Conservation (phyloP, 2,329 filamentous ascomycete genomes). For the Penicillium sp. region DNA sequence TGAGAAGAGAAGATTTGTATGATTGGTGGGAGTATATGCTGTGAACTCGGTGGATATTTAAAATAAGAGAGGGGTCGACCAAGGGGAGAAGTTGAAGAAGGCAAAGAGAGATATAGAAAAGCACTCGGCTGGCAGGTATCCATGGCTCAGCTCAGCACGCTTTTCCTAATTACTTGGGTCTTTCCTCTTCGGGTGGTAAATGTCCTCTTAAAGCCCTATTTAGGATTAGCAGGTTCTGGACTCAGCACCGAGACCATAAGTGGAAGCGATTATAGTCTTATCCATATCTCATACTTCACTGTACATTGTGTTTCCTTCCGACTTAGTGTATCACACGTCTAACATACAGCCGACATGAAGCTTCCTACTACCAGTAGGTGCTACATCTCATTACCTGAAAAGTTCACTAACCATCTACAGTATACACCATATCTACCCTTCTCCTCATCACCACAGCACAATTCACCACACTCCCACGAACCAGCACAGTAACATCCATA, state of each 20-base stretch:
- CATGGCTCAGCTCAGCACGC: background rate
- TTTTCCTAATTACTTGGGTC: background rate
- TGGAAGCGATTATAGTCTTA: background rate
- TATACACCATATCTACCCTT: background rate
- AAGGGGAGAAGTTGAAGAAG: too few relatives aligned
- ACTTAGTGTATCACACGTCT: too few relatives aligned
- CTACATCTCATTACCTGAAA: background rate
- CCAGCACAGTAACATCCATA: background rate
- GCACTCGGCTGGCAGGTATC: background rate
- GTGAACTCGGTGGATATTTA: too few relatives aligned
- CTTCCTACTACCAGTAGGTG: background rate
- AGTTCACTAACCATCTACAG: background rate
- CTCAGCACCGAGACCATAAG: background rate
- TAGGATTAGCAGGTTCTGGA: background rate
- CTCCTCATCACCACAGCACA: background rate
- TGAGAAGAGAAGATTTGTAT: too few relatives aligned
- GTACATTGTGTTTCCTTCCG: too few relatives aligned
- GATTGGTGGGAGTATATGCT: too few relatives aligned
- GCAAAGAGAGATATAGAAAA: background rate
- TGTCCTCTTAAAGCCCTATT: background rate
- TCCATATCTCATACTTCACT: background rate
- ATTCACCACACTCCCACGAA: too few relatives aligned
- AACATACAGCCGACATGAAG: background rate
- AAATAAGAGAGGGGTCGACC: background rate
- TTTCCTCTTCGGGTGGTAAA: background rate